These are phyloP conservation scores for Cylindrotheca closterium DNA, from an alignment of 108 stramenopile genomes.

Conservation along the genomic window DNA sequence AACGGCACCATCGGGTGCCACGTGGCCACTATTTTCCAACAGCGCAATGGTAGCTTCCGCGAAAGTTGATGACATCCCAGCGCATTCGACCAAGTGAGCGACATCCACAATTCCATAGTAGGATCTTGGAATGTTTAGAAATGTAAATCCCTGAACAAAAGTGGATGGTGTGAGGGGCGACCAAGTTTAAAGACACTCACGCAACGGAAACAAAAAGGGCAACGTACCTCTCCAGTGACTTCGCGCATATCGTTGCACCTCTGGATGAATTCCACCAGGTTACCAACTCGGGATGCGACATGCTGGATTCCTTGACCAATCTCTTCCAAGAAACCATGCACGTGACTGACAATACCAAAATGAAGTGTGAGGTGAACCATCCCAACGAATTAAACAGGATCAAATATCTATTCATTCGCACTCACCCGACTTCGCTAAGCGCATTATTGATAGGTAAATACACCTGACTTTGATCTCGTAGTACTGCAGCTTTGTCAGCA, in stretches of 20 bases:
- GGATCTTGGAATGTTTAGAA: conserved; percentile 78
- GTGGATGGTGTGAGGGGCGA: conserved; percentile 8
- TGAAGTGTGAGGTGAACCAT: not conserved
- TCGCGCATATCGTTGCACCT: conserved; percentile 71
- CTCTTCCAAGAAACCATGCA: conserved; percentile 82
- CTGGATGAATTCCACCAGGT: conserved; percentile 78
- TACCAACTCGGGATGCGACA: conserved; percentile 78
- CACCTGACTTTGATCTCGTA: conserved; percentile 76
- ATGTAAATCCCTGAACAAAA: conserved; percentile 75
- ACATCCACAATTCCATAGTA: conserved; percentile 81
- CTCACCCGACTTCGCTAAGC: conserved; percentile 73
- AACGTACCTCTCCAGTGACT: conserved; percentile 64
- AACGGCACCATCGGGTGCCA: conserved; percentile 62
- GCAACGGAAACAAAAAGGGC: no score
- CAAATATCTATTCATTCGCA: not conserved
- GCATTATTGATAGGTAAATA: conserved; percentile 93
- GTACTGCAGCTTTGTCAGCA: conserved; percentile 40
- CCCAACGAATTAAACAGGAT: not conserved
- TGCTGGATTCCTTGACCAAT: conserved; percentile 91
- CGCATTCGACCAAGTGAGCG: conserved; percentile 27
- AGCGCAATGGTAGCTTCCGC: conserved; percentile 43
- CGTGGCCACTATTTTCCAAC: conserved; percentile 33
- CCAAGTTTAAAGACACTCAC: not conserved
- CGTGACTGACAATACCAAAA: conserved; percentile 58
- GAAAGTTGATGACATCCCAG: conserved; percentile 36